Evolutionary conservation across 495 filamentous ascomycete genomes (phyloP), one percentile per base, ranked within the genome.

Genomic region (Penicillium taxi): DNA sequence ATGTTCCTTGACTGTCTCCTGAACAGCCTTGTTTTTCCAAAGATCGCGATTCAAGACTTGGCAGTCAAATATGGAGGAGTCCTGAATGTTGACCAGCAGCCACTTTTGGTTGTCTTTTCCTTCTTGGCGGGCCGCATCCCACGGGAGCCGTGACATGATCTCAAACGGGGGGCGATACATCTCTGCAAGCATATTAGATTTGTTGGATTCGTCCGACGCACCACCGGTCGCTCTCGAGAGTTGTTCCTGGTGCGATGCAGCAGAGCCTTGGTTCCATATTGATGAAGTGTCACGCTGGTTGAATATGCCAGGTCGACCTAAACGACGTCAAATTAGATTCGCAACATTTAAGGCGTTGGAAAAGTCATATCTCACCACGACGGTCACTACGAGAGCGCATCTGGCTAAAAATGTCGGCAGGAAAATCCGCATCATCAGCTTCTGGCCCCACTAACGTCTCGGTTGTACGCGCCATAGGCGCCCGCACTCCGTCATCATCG

Each of bases 71-170:
- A 94, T 74, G 3, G 84, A 81, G 22, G 81, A 72, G 56, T 98
- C 89, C 63, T 98, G 91, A 4, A 98, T 78, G 53, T 98, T 95
- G 45, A 96, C 85, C 33, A 98, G 53, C 9, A 98, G 72, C 91
- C 91, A 98, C 56, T 93, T 96, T 59, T 87, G 77, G 18, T 72
- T 69, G 16, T 89, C 82, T 53, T 83, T 89, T 26, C 90, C 91
- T 47, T 84, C 69, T 11, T 91, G 72, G 25, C 93, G 78, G 12
- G 85, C 90, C 14, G 77, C 64, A 42, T 95, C 86, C 77, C 84
- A 90, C 6, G 75, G 62, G 11, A 84, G 47, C 24, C 73, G 70
- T 3, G 70, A 77, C 62, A 96, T 95, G 12, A 96, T 63, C 32
- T 93, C 84, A 53, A 83, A 88, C 0, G 91, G 91, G 11, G 91